Base-by-base conservation (phyloP, 345 rosid species). In the Sisymbrium irio region DNA sequence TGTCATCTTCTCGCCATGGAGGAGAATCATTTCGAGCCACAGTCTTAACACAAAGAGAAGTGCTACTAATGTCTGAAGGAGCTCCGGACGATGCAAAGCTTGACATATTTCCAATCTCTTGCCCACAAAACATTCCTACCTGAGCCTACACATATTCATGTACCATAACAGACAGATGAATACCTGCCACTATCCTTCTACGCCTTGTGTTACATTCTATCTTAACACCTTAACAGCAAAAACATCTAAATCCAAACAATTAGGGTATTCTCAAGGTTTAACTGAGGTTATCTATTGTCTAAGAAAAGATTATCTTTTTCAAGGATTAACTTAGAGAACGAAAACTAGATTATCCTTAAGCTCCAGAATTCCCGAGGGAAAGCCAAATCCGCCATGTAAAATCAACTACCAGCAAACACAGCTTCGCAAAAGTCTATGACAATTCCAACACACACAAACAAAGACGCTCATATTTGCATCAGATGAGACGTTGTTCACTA, bases 121-220 rank as follows among this genome's bases (percentile, higher is more conserved):
- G 95, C 75, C 87, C 96, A 89, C 84, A 88, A 83, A 87, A 87
- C 77, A 85, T 83, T 82, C 90, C 96, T 88, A 91, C 96, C 97
- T 91, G 97, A 85, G 86, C 98, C 98, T 94, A 94, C 97, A 91
- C 82, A 91, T 83, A 86, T 88, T 80, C 83, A 91, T 82, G 91
- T 68, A 87, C 87, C 90, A 83, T 87, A 83, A 85, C 59, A 78
- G 58, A 79, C 73, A 71, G 77, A 79, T 51, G 65, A 81, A 74
- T 72, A 75, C 14, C 59, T 60, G 57, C 81, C 78, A 53, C 72
- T 41, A 77, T 71, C 70, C 75, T 76, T 76, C 75, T 69, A 69
- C 54, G 55, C 57, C 35, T 42, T 60, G 6, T 42, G 56, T 47
- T 22, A 40, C 37, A 40, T 9, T 41, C 68, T 58, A 42, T 40